Conservation (phyloP, 495 filamentous ascomycete species). For the Neurospora sp. region DNA sequence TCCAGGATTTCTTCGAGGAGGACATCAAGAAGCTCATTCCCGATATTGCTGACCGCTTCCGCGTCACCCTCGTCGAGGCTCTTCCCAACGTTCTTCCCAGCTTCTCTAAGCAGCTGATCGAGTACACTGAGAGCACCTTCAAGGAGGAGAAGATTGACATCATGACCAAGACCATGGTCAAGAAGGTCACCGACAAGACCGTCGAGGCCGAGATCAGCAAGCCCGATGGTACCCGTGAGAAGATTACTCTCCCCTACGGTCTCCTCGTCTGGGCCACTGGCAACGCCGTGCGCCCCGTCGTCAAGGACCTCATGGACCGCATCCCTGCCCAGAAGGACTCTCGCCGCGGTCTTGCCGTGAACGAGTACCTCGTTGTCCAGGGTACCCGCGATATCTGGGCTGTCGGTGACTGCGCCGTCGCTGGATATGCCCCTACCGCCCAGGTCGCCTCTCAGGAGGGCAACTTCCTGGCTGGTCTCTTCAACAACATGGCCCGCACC, state of each 20-base stretch:
- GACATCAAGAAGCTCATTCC: conserved; percentile 98
- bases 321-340: conserved; percentile 94
- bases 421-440: conserved; percentile 95
- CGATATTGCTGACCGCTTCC: conserved; percentile 87
- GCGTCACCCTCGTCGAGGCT: conserved; percentile 94
- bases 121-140: conserved; percentile 98
- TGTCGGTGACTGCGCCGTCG: conserved; percentile 74
- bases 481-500: conserved; percentile 96
- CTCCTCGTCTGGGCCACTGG: conserved; percentile 97
- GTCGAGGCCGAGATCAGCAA: conserved; percentile 83
- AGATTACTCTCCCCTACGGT: conserved; percentile 82
- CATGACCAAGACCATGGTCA: conserved; percentile 97
- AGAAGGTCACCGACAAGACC: conserved; percentile 88
- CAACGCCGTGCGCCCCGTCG: conserved; percentile 80
- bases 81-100: conserved; percentile 96
- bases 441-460: conserved; percentile 96
- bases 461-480: conserved; percentile 85
- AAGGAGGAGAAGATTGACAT: conserved; percentile 97
- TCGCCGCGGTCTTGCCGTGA: conserved; percentile 86
- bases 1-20: conserved; percentile 97
- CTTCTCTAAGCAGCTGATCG: conserved; percentile 98
- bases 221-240: conserved; percentile 76
- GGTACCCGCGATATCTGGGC: conserved; percentile 92
- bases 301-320: conserved; percentile 83
- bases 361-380: conserved; percentile 97